These are phyloP conservation scores for Ophiognomonia clavigignenti-juglandacearum DNA, from an alignment of 2,329 filamentous ascomycete genomes.

Conservation along the genomic window DNA sequence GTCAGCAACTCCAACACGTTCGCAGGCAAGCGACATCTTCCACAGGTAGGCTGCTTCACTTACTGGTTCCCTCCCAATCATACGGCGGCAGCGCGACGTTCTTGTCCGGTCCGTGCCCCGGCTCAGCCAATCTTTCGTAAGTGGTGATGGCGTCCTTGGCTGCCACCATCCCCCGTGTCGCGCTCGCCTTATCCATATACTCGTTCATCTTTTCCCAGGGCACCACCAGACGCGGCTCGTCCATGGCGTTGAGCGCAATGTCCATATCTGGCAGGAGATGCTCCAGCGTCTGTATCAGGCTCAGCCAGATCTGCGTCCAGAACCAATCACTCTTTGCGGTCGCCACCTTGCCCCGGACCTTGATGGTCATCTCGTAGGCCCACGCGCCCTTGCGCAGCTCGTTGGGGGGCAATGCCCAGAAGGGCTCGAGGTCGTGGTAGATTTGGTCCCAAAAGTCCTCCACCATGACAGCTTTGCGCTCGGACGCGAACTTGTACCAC, in stretches of 20 bases:
- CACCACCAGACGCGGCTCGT: slow-evolving; percentile 60
- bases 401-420: slow-evolving; percentile 44
- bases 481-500: slow-evolving; percentile 52
- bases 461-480: slow-evolving; percentile 49
- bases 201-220: slow-evolving; percentile 57
- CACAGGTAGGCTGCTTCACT: slow-evolving; percentile 18
- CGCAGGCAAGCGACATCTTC: not conserved
- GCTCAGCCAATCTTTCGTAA: slow-evolving; percentile 38
- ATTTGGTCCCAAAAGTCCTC: slow-evolving; percentile 63
- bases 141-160: slow-evolving; percentile 38
- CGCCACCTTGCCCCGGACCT: slow-evolving; percentile 48
- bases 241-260: slow-evolving; percentile 61
- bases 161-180: slow-evolving; percentile 38
- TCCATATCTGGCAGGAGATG: slow-evolving; percentile 62
- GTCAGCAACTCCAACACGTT: not conserved
- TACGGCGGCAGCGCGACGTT: slow-evolving; percentile 32
- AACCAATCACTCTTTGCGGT: slow-evolving; percentile 50
- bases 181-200: slow-evolving; percentile 48
- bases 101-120: slow-evolving; percentile 30
- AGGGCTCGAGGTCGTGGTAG: slow-evolving; percentile 57
- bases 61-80: slow-evolving; percentile 48
- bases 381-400: slow-evolving; percentile 46
- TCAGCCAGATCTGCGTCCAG: slow-evolving; percentile 53
- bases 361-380: slow-evolving; percentile 58
- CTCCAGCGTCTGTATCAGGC: slow-evolving; percentile 48